phyloP scores from a whole-genome alignment of 2,329 filamentous ascomycete species.

The Endocalyx cinctus region DNA sequence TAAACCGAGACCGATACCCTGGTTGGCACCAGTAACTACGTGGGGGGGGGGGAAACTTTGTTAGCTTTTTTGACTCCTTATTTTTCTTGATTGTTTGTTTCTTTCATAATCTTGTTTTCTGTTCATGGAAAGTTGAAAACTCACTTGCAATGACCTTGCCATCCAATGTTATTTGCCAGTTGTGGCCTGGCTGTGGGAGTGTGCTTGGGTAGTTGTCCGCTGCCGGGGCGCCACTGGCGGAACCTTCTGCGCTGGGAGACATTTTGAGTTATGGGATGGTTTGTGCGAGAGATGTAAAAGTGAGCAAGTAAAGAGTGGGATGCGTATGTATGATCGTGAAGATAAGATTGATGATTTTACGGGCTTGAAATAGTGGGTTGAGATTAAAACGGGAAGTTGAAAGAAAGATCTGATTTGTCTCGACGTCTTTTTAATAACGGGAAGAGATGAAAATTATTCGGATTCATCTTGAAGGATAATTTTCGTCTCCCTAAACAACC shows the following conservation, averaged over 20 bases:
- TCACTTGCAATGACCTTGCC: conserved; percentile 35
- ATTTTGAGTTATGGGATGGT: conserved; percentile 1
- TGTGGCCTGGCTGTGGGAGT: conserved; percentile 27
- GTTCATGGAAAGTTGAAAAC: conserved; percentile 9
- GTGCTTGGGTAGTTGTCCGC: conserved; percentile 24
- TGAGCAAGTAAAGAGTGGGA: neutral
- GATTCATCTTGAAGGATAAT: too few species aligned
- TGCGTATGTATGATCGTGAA: too few species aligned
- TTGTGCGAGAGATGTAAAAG: neutral
- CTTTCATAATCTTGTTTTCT: neutral
- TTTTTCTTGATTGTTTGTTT: neutral
- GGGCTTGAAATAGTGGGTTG: neutral
- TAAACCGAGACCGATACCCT: conserved; percentile 41
- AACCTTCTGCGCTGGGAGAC: conserved; percentile 10
- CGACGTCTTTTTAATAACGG: neutral
- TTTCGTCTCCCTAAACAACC: neutral
- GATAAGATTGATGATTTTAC: too few species aligned
- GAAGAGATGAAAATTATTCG: neutral
- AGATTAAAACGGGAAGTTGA: neutral
- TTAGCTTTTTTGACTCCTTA: too few species aligned
- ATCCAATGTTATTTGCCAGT: conserved; percentile 31
- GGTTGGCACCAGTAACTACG: conserved; percentile 38
- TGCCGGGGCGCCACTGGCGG: conserved; percentile 3
- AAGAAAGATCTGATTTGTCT: neutral
- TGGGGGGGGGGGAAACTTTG: too few species aligned